Base-by-base conservation (phyloP, 116 monocot genomes). In the Zostera marina region DNA sequence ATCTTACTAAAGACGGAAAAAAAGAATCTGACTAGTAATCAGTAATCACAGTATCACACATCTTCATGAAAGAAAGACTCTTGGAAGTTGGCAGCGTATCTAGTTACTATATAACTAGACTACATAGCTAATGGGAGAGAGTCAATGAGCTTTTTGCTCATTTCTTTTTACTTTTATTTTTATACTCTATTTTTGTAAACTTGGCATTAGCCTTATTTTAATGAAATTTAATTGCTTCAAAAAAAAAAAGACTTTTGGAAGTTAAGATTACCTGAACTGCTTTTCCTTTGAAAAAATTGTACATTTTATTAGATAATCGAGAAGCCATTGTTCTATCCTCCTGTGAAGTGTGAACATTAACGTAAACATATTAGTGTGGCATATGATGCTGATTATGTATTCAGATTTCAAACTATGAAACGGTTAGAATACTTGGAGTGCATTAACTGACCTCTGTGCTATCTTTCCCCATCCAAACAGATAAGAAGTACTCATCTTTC, bases 401-500 rank as follows among this genome's bases (percentile, higher is more conserved):
- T 19, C 49, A 19, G 20, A 0, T 19, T 47, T 14, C 15, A 55
- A 55, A 55, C 24, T 14, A 56, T 25, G 14, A 23, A n/a, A 56
- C 9, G 39, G n/a, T 15, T 56, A 43, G 47, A 32, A 61, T 61
- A 25, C 6, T 25, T 24, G 42, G 44, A 46, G 41, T 32, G n/a
- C 14, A 41, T 59, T 43, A 59, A 26, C 61, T 61, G 12, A 98
- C 98, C 91, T 83, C 70, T 25, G 76, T 66, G 51, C 98, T 99
- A 60, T 99, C 76, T 61, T 81, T 83, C 20, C 98, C 98, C 38
- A 99, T 75, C 98, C 98, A 99, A 71, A 79, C 79, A 42, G 60
- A 70, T 41, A 99, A 69, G 73, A 81, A 87, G 61, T 86, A 87
- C 11, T 99, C 98, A 45, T 99, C 98, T 75, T 77, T 99, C 71